A percentile compares a stretch with the other conserved stretches of the same genome.
phyloP scores from a whole-genome alignment of 495 filamentous ascomycete genomes.

The Annulohypoxylon moriforme region DNA sequence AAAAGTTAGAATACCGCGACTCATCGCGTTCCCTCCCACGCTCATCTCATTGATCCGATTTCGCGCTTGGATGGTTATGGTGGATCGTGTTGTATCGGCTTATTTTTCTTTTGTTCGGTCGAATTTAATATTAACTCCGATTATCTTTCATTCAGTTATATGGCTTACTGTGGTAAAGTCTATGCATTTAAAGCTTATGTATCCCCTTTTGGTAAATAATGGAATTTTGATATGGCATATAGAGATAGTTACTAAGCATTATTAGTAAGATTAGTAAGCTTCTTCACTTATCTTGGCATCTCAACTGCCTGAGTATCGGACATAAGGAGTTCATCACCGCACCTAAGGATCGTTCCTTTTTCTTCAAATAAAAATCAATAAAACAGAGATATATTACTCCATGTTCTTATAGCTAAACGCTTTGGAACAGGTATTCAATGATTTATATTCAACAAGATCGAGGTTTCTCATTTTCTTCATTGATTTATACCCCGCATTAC shows the following conservation, averaged over 20 bases:
- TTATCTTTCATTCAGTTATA: neutral
- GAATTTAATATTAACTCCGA: constrained; percentile 1
- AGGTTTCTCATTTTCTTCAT: too few relatives aligned
- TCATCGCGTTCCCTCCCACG: neutral
- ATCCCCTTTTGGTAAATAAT: neutral
- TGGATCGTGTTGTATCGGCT: neutral
- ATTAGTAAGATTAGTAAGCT: too few relatives aligned
- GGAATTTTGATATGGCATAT: too few relatives aligned
- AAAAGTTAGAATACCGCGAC: neutral
- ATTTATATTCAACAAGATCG: too few relatives aligned
- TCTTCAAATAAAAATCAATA: too few relatives aligned
- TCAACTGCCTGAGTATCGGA: neutral
- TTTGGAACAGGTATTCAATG: too few relatives aligned
- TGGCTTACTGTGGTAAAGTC: neutral
- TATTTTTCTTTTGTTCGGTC: constrained; percentile 11
- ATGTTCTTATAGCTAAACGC: too few relatives aligned
- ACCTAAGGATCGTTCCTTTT: too few relatives aligned
- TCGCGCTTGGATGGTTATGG: neutral
- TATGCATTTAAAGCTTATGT: neutral
- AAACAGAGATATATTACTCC: too few relatives aligned
- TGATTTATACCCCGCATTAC: too few relatives aligned
- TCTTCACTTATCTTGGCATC: neutral
- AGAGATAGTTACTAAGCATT: neutral
- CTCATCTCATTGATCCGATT: constrained; percentile 34
- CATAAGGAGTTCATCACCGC: too few relatives aligned